phyloP scores from a whole-genome alignment of 2,329 filamentous ascomycete genomes.

The Bipolaris zeicola region DNA sequence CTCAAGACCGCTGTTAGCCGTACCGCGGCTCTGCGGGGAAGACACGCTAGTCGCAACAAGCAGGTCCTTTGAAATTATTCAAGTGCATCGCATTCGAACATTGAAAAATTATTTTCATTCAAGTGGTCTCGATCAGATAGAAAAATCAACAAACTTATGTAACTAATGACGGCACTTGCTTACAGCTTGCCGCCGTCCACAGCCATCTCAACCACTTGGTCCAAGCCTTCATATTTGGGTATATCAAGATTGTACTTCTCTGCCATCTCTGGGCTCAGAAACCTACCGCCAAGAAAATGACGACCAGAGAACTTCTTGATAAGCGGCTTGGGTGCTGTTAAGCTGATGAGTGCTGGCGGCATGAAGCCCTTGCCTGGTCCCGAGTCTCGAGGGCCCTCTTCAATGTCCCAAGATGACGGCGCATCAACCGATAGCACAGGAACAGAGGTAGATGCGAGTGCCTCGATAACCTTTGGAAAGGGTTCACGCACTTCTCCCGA shows the following conservation, averaged over 20 bases:
- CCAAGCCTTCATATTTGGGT: conserved; percentile 81
- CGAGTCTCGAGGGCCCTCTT: conserved; percentile 76
- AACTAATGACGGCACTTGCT: not conserved
- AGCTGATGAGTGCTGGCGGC: conserved; percentile 79
- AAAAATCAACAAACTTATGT: not conserved
- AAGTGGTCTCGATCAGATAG: not conserved
- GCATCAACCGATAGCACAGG: conserved; percentile 90
- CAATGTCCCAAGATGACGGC: conserved; percentile 93
- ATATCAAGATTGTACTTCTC: conserved; percentile 86
- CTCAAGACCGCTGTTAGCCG: conserved; percentile 34
- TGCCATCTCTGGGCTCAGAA: conserved; percentile 77
- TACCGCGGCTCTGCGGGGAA: conserved; percentile 29
- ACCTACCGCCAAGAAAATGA: conserved; percentile 92
- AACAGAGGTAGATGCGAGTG: conserved; percentile 72
- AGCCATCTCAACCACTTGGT: conserved; percentile 82
- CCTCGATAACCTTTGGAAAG: conserved; percentile 79
- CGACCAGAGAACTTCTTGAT: conserved; percentile 82
- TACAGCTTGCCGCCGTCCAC: conserved; percentile 34
- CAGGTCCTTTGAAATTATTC: conserved; percentile 7
- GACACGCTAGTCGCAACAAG: conserved; percentile 13
- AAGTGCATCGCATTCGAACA: not conserved
- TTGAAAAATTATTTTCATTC: not conserved
- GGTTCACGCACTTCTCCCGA: conserved; percentile 90
- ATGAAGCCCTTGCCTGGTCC: conserved; percentile 81
- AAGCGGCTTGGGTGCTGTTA: conserved; percentile 92